Percentiles rank a stretch among this genome's conserved stretches.
These are phyloP conservation scores for Martensiomyces pterosporus DNA, from an alignment of 192 early-diverging fungal species.

Conservation along the genomic window DNA sequence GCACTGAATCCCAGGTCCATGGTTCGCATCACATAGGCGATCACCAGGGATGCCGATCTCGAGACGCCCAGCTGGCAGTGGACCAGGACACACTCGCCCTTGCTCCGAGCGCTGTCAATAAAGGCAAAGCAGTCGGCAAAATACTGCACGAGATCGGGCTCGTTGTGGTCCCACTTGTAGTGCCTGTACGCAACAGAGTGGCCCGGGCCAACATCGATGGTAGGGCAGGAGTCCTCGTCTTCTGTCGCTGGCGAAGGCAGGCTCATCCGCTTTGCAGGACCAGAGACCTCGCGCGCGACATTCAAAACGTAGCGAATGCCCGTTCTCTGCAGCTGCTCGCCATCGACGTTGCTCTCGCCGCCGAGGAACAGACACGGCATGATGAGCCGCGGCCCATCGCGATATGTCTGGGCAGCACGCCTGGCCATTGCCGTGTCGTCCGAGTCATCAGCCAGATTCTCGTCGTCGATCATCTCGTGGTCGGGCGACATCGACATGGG, in stretches of 20 bases:
- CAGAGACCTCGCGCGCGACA: constrained; percentile 22
- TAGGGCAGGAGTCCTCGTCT: background rate
- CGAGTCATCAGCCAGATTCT: background rate
- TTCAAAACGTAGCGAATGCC: constrained; percentile 26
- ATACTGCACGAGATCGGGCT: constrained; percentile 57
- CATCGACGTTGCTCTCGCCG: constrained; percentile 18
- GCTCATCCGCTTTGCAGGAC: background rate
- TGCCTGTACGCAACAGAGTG: constrained; percentile 56
- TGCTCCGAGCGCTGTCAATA: constrained; percentile 58
- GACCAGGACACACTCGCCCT: constrained; percentile 64
- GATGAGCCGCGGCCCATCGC: constrained; percentile 33
- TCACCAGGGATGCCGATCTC: constrained; percentile 77
- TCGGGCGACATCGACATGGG: background rate
- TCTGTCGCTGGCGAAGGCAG: too few relatives aligned
- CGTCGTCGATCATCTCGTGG: background rate
- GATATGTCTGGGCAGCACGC: constrained; percentile 29
- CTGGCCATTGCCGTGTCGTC: background rate
- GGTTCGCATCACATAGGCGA: constrained; percentile 84
- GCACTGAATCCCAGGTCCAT: constrained; percentile 52
- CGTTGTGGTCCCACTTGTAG: constrained; percentile 70
- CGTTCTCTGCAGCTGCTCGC: constrained; percentile 7
- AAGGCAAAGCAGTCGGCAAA: constrained; percentile 60
- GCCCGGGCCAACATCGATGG: too few relatives aligned
- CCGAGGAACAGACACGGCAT: constrained; percentile 46
- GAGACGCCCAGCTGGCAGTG: constrained; percentile 90